phyloP scores from a whole-genome alignment of 495 filamentous ascomycete species.

The Podospora pseudoanserina region DNA sequence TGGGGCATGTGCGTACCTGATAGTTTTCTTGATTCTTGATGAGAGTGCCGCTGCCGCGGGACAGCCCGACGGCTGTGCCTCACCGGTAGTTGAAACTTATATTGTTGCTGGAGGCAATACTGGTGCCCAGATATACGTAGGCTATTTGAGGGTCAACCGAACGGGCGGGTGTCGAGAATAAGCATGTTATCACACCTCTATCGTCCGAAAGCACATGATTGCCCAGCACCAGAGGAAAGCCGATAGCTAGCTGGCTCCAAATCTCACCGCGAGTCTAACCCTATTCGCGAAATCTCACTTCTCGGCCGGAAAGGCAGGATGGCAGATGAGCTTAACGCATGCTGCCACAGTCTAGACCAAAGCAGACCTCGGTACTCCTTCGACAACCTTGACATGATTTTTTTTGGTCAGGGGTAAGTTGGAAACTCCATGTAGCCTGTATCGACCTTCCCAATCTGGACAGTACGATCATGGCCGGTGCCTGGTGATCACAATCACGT shows the following conservation, averaged over 20 bases:
- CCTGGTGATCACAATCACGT: conserved; percentile 1
- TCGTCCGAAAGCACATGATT: neutral
- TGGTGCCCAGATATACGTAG: neutral
- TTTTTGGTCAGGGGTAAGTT: neutral
- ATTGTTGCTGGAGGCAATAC: neutral
- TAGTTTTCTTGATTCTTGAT: neutral
- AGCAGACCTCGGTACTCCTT: neutral
- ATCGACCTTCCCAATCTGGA: neutral
- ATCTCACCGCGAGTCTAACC: neutral
- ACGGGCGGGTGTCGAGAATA: neutral
- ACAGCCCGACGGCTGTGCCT: neutral
- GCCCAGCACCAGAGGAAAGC: neutral
- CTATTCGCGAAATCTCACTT: neutral
- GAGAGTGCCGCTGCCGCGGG: neutral
- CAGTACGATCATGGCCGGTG: neutral
- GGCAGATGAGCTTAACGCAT: neutral
- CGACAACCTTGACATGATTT: neutral
- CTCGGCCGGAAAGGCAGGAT: neutral
- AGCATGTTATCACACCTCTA: neutral
- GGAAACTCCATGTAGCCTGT: neutral
- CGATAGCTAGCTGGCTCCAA: neutral
- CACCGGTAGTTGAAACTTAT: neutral
- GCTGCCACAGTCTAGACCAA: neutral
- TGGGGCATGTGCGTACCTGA: neutral
- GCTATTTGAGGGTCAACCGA: neutral